A percentile compares a stretch with the other conserved stretches of the same genome.
Conservation (phyloP, 1,284 basidiomycete species). For the Pascua sp. region DNA sequence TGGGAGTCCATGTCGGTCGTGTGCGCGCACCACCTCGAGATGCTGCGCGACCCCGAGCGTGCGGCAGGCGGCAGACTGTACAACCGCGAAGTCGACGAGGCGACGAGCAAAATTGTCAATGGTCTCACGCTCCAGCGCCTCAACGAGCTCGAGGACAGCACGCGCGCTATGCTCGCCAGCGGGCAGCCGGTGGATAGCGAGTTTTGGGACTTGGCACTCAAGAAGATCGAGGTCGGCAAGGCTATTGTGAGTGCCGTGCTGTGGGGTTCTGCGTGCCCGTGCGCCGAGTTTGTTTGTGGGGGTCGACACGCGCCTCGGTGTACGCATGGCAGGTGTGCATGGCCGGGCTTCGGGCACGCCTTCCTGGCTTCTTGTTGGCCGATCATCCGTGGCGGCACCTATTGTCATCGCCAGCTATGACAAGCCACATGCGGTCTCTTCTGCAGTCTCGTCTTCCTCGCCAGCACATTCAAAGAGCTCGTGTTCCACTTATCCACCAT, state of each 20-base stretch:
- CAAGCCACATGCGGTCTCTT: too few species aligned
- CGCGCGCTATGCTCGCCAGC: constrained; percentile 81
- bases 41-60: constrained; percentile 56
- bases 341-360: too few species aligned
- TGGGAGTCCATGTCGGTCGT: constrained; percentile 99
- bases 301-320: too few species aligned
- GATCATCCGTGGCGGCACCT: too few species aligned
- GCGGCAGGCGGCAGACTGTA: constrained; percentile 41
- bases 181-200: constrained; percentile 95
- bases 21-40: constrained; percentile 86
- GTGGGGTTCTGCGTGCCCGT: too few species aligned
- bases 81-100: constrained; percentile 36
- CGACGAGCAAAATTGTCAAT: constrained; percentile 38
- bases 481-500: too few species aligned
- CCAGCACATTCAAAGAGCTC: too few species aligned
- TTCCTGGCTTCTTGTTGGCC: too few species aligned
- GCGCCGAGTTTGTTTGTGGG: too few species aligned
- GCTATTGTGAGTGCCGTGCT: constrained; percentile 67
- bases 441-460: too few species aligned
- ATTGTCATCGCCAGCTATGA: too few species aligned
- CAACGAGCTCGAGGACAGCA: constrained; percentile 72
- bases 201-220: constrained; percentile 92
- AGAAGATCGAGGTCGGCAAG: constrained; percentile 94
- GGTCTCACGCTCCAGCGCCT: constrained; percentile 71
- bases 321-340: too few species aligned